These are phyloP conservation scores for Fusarium sp. DNA, from an alignment of 2,329 filamentous ascomycete species.

Conservation along the genomic window DNA sequence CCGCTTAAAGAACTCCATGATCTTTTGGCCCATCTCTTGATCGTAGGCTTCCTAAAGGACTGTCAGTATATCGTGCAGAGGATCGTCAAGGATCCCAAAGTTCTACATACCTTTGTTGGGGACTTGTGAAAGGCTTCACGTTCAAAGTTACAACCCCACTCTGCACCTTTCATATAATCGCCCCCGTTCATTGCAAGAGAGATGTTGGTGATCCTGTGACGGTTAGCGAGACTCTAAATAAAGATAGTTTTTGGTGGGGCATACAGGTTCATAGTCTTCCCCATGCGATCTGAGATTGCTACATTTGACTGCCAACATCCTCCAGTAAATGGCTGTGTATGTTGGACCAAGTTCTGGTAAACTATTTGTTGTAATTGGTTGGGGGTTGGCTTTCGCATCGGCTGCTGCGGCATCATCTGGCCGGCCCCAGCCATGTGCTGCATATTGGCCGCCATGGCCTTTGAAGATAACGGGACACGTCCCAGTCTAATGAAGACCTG, in stretches of 20 bases:
- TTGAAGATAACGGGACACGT: conserved; percentile 32
- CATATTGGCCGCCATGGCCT: conserved; percentile 71
- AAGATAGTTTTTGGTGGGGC: conserved; percentile 25
- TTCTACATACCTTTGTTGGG: conserved; percentile 58
- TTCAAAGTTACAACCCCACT: conserved; percentile 60
- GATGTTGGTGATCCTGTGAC: conserved; percentile 62
- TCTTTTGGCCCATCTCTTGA: conserved; percentile 58
- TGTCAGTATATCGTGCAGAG: conserved; percentile 34
- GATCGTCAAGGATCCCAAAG: not conserved
- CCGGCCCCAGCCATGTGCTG: conserved; percentile 65
- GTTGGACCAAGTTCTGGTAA: conserved; percentile 54
- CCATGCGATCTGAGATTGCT: conserved; percentile 55
- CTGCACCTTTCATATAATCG: conserved; percentile 57
- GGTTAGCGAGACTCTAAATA: conserved; percentile 29
- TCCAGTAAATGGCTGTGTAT: conserved; percentile 49
- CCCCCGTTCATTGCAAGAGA: conserved; percentile 58
- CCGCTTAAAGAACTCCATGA: conserved; percentile 62
- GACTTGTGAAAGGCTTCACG: conserved; percentile 60
- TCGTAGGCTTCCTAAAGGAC: conserved; percentile 62
- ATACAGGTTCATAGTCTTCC: conserved; percentile 58
- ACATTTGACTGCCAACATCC: conserved; percentile 56
- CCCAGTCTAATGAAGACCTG: conserved; percentile 31
- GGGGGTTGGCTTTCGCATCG: conserved; percentile 50
- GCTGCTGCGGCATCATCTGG: conserved; percentile 60
- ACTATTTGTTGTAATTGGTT: conserved; percentile 55